Conservation (phyloP, 1,139 yeast genomes). For the Nakaseomyces bracarensis region DNA sequence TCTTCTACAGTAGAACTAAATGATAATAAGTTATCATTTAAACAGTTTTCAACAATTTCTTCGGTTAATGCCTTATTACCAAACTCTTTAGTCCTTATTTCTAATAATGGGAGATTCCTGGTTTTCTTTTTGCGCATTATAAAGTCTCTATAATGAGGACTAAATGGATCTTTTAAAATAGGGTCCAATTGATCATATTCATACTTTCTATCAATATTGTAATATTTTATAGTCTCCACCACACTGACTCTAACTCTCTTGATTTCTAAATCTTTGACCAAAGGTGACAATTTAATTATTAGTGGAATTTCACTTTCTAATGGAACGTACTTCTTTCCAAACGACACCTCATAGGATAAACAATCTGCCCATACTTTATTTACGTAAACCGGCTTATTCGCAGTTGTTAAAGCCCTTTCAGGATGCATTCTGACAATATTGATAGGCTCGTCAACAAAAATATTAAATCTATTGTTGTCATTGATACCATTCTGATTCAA, state of each 20-base stretch:
- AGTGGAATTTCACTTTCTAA: conserved; percentile 55
- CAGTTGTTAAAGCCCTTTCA: conserved; percentile 58
- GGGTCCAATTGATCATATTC: conserved; percentile 52
- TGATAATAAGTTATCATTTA: conserved; percentile 52
- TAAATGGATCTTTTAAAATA: conserved; percentile 30
- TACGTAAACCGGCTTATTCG: conserved; percentile 75
- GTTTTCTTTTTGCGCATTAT: conserved; percentile 36
- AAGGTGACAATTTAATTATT: conserved; percentile 64
- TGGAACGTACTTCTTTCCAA: conserved; percentile 68
- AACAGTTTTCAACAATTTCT: conserved; percentile 52
- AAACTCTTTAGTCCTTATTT: conserved; percentile 48
- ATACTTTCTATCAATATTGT: conserved; percentile 44
- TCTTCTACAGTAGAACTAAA: conserved; percentile 42
- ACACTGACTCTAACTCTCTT: conserved; percentile 68
- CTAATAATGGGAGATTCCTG: conserved; percentile 50
- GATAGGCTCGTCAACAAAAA: conserved; percentile 19
- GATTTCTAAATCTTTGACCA: conserved; percentile 57
- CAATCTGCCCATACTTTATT: conserved; percentile 78
- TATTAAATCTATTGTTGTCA: neutral
- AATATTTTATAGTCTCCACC: conserved; percentile 63
- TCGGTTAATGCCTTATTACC: conserved; percentile 45
- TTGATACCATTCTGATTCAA: neutral
- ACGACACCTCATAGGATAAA: conserved; percentile 65
- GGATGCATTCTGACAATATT: conserved; percentile 67
- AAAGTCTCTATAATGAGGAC: conserved; percentile 34